These are phyloP conservation scores for Lobulomyces angularis DNA, from an alignment of 192 early-diverging fungal species.

Conservation along the genomic window DNA sequence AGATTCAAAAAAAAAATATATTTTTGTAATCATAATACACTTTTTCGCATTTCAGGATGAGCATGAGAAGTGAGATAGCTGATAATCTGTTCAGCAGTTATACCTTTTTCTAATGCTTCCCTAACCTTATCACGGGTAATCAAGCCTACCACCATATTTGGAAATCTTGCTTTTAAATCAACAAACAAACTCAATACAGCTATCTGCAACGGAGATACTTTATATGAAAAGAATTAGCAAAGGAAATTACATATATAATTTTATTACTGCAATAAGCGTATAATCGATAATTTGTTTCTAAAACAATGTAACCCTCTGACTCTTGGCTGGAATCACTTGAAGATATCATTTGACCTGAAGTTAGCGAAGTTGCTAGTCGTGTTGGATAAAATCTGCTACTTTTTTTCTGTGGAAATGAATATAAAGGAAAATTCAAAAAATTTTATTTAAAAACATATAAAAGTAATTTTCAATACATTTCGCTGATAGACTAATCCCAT, in stretches of 20 bases:
- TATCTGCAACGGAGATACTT: constrained; percentile 82
- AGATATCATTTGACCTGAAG: constrained; percentile 53
- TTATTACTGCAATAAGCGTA: constrained; percentile 81
- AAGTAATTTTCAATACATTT: constrained; percentile 28
- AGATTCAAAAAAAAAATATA: neutral
- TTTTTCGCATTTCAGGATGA: constrained; percentile 81
- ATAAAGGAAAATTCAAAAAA: constrained; percentile 3
- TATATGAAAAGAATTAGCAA: neutral
- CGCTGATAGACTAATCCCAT: constrained; percentile 85
- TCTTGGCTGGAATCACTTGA: constrained; percentile 27
- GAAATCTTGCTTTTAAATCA: constrained; percentile 65
- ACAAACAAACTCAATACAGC: constrained; percentile 85
- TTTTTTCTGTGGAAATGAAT: constrained; percentile 22
- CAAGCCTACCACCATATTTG: constrained; percentile 81
- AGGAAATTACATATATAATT: neutral
- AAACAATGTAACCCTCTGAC: constrained; percentile 66
- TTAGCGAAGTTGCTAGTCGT: constrained; percentile 77
- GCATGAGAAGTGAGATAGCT: constrained; percentile 78
- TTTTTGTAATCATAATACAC: constrained; percentile 11
- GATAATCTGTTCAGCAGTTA: constrained; percentile 87
- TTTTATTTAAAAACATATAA: neutral
- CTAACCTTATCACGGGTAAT: constrained; percentile 80
- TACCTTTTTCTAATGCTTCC: constrained; percentile 69
- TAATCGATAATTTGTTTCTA: constrained; percentile 90
- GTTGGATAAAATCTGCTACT: constrained; percentile 80